Base-by-base conservation (phyloP, 2,329 filamentous ascomycete species). In the Fusarium udum region DNA sequence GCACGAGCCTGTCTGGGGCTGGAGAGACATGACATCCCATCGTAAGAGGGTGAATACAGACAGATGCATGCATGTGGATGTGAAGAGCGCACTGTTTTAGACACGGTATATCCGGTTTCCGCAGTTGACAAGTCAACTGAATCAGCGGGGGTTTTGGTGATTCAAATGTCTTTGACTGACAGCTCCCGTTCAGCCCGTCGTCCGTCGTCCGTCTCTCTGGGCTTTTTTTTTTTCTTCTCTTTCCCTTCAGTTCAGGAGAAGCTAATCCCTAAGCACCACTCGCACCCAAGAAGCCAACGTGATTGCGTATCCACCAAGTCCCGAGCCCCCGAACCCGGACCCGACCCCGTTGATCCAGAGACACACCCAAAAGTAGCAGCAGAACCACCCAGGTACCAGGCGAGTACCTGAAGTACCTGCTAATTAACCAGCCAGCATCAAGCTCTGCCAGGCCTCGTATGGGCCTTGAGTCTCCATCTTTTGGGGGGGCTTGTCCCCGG, bases 251-350 rank as follows among this genome's bases (percentile, higher is more conserved):
- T 45, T 62, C 56, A 69, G 65, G 64, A 68, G 64, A 60, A 62
- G 55, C 40, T 45, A 58, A 51, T 42, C 42, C 52, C 59, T 49
- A 18, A 66, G 64, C 32, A 52, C 28, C 43, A 62, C 55, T 66
- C 58, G 52, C 39, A 48, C 24, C 24, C 42, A 58, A 58, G 56
- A 63, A 72, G 61, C 63, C 72, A 75, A 78, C 78, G 78, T 79
- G 78, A 79, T 79, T 73, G 67, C 69, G 71, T 75, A 73, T 66
- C 78, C 78, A 79, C 78, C 60, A 49, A 52, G 66, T 74, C 73
- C 78, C 76, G 78, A 78, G 72, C 62, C 77, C 75, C 75, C 77
- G 77, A 79, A 76, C 63, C 76, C 68, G 68, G 72, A 67, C 77
- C 74, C 69, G 69, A 61, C 67, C 65, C 74, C 65, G 64, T 76